Evolutionary conservation across 179 eudicot genomes (phyloP).

Genomic region (Corrigiola litoralis): DNA sequence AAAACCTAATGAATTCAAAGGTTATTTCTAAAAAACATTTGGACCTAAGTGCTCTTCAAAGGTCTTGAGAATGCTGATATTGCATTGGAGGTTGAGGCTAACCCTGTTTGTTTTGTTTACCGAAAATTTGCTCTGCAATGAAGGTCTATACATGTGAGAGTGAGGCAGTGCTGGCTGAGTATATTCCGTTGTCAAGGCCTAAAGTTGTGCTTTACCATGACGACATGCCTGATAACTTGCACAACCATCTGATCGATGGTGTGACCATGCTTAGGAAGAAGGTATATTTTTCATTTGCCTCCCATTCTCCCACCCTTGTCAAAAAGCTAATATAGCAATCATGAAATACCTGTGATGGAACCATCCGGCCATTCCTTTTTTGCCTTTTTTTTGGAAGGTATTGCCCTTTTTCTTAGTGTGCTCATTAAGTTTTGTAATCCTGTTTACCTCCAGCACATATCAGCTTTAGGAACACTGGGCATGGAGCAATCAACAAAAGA

Average conservation of each 20-base stretch:
- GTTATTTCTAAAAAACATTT: constrained; percentile 25
- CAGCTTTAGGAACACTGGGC: constrained; percentile 18
- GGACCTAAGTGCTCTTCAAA: background rate
- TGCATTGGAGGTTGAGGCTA: background rate
- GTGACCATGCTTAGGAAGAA: constrained; percentile 33
- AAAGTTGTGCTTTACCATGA: constrained; percentile 49
- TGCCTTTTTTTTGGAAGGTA: no score
- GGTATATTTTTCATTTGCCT: constrained; percentile 30
- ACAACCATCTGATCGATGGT: constrained; percentile 16
- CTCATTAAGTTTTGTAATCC: no score
- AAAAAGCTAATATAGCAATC: background rate
- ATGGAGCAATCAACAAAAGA: constrained; percentile 27
- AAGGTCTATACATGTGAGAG: constrained; percentile 77
- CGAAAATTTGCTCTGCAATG: constrained; percentile 16
- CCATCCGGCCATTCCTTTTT: no score
- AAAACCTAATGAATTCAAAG: constrained; percentile 85
- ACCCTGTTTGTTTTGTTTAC: background rate
- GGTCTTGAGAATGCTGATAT: background rate
- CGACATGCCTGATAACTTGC: constrained; percentile 27
- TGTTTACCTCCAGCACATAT: constrained; percentile 43
- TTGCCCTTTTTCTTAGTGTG: no score
- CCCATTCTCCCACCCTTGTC: background rate
- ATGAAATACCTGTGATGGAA: no score
- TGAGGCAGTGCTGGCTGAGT: constrained; percentile 57
- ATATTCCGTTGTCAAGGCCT: constrained; percentile 50